Conservation (phyloP, 2,329 filamentous ascomycete species). For the Apiospora koreana region DNA sequence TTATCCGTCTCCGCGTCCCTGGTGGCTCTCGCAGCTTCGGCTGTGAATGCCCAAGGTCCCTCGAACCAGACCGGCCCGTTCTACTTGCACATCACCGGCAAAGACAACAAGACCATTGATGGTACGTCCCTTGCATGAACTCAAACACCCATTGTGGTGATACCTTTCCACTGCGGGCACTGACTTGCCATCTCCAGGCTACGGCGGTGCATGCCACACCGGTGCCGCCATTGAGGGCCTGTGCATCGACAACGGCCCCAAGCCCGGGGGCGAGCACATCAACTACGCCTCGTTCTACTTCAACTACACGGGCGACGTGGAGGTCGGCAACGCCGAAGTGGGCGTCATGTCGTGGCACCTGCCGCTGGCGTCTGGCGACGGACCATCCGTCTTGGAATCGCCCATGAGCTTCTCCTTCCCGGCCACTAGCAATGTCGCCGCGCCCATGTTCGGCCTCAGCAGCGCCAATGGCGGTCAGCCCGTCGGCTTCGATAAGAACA, state of each 20-base stretch:
- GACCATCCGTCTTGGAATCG: slow-evolving; percentile 19
- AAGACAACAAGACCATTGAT: slow-evolving; percentile 27
- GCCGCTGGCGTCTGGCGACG: slow-evolving; percentile 18
- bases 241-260: slow-evolving; percentile 26
- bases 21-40: slow-evolving; percentile 29
- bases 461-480: slow-evolving; percentile 16
- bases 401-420: slow-evolving; percentile 25
- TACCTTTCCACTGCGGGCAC: no score
- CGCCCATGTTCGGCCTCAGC: slow-evolving; percentile 24
- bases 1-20: slow-evolving; percentile 26
- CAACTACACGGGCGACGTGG: slow-evolving; percentile 30
- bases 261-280: slow-evolving; percentile 12
- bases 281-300: slow-evolving; percentile 32
- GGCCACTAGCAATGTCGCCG: slow-evolving; percentile 32
- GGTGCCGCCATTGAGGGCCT: slow-evolving; percentile 36
- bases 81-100: slow-evolving; percentile 32
- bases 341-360: slow-evolving; percentile 34
- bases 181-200: slow-evolving; percentile 21
- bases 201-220: slow-evolving; percentile 34
- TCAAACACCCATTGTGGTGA: neutral
- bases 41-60: slow-evolving; percentile 29
- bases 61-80: slow-evolving; percentile 34
- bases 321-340: slow-evolving; percentile 18
- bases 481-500: slow-evolving; percentile 35
- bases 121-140: slow-evolving; percentile 17